Conservation (phyloP, 768 basidiomycete species). For the Leccinum truebloodii region DNA sequence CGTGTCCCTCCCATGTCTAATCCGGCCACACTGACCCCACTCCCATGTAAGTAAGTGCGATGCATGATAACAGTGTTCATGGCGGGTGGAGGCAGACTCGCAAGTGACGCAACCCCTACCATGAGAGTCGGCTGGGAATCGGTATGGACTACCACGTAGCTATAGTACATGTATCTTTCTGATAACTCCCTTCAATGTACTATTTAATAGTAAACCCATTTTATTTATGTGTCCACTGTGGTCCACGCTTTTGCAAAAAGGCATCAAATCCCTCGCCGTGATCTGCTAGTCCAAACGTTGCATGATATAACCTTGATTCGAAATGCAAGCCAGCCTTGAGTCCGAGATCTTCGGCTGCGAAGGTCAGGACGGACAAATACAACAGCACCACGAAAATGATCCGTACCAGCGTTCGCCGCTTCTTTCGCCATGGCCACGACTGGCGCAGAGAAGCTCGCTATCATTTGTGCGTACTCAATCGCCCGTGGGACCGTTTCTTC, state of each 20-base stretch:
- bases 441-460: conserved; percentile 35
- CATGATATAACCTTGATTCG: conserved; percentile 51
- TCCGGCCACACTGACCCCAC: not conserved
- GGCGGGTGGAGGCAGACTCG: not conserved
- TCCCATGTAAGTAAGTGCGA: not conserved
- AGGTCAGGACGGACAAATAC: not conserved
- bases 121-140: not conserved
- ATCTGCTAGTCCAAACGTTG: conserved; percentile 50
- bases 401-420: conserved; percentile 47
- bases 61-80: not conserved
- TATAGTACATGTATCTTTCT: not conserved
- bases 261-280: conserved; percentile 50
- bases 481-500: conserved; percentile 45
- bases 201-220: not conserved
- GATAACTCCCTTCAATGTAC: not conserved
- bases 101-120: not conserved
- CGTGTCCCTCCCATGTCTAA: not conserved
- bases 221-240: conserved; percentile 45
- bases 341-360: conserved; percentile 46
- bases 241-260: conserved; percentile 47
- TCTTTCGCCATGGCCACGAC: conserved; percentile 47
- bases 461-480: conserved; percentile 39
- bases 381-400: not conserved
- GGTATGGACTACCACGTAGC: too few relatives aligned
- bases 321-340: conserved; percentile 46